phyloP scores from a whole-genome alignment of 208 protist species.

The Trypanosoma brucei region DNA sequence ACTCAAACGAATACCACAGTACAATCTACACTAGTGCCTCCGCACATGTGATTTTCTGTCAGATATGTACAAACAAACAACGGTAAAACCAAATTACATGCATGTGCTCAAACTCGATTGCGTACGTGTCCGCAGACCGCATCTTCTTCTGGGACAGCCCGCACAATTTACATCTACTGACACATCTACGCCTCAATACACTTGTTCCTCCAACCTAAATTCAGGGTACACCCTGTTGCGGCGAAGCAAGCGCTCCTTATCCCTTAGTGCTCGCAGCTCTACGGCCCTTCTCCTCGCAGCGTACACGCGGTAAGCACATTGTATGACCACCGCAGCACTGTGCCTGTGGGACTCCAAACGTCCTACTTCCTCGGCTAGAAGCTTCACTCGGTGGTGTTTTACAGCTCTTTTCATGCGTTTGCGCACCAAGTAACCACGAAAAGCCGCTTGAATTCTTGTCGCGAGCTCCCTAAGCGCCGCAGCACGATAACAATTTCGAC shows the following conservation, averaged over 20 bases:
- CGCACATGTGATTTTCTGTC: too few species aligned
- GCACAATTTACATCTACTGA: too few species aligned
- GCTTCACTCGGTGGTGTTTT: constrained; percentile 4
- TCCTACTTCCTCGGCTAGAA: not conserved
- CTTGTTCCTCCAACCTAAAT: constrained; percentile 26
- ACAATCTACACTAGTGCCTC: too few species aligned
- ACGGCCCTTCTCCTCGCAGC: not conserved
- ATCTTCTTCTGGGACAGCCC: too few species aligned
- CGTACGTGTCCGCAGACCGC: too few species aligned
- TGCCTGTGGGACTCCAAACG: not conserved
- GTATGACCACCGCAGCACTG: constrained; percentile 18
- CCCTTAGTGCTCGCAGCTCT: not conserved
- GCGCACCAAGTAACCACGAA: constrained; percentile 33
- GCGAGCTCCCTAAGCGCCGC: constrained; percentile 37
- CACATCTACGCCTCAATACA: constrained; percentile 15
- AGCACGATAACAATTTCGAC: constrained; percentile 60
- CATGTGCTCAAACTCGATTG: too few species aligned
- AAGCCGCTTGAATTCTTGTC: constrained; percentile 56
- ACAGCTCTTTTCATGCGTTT: constrained; percentile 6
- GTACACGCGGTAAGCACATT: constrained; percentile 26
- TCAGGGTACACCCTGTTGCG: constrained; percentile 13
- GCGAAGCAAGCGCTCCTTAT: constrained; percentile 17
- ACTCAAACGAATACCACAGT: too few species aligned
- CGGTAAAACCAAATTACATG: too few species aligned
- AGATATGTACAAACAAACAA: too few species aligned